These are phyloP conservation scores for Pichia sp. DNA, from an alignment of 1,139 yeast species.

Conservation along the genomic window DNA sequence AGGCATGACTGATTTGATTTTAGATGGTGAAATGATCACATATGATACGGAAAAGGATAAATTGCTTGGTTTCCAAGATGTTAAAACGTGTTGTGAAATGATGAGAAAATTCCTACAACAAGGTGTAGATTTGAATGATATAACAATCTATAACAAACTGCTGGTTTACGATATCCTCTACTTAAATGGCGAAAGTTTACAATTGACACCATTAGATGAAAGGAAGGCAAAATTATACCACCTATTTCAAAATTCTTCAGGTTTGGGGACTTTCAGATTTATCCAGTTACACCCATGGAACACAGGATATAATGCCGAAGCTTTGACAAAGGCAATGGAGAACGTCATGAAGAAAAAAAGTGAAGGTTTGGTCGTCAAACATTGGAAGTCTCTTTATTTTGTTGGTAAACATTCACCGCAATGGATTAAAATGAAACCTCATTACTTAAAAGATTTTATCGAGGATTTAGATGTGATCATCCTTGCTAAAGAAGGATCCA, in stretches of 20 bases:
- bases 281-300: conserved; percentile 52
- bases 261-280: conserved; percentile 39
- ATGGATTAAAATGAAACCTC: conserved; percentile 93
- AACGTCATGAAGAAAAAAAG: conserved; percentile 61
- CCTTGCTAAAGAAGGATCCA: conserved; percentile 55
- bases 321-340: conserved; percentile 55
- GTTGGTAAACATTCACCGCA: conserved; percentile 57
- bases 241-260: conserved; percentile 3
- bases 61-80: conserved; percentile 26
- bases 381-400: conserved; percentile 55
- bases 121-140: conserved; percentile 1
- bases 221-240: conserved; percentile 10
- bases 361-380: conserved; percentile 84
- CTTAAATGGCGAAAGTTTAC: conserved; percentile 14
- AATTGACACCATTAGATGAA: conserved; percentile 8
- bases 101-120: neutral
- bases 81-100: conserved; percentile 16
- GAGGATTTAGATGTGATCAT: conserved; percentile 80
- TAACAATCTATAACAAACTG: conserved; percentile 8
- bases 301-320: conserved; percentile 43
- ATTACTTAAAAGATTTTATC: conserved; percentile 81
- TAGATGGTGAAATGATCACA: conserved; percentile 96
- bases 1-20: conserved; percentile 37
- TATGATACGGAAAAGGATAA: conserved; percentile 51
- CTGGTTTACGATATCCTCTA: conserved; percentile 49